Evolutionary conservation across 164 flowering plant species (phyloP).

Genomic region (Liriodendron chinense): DNA sequence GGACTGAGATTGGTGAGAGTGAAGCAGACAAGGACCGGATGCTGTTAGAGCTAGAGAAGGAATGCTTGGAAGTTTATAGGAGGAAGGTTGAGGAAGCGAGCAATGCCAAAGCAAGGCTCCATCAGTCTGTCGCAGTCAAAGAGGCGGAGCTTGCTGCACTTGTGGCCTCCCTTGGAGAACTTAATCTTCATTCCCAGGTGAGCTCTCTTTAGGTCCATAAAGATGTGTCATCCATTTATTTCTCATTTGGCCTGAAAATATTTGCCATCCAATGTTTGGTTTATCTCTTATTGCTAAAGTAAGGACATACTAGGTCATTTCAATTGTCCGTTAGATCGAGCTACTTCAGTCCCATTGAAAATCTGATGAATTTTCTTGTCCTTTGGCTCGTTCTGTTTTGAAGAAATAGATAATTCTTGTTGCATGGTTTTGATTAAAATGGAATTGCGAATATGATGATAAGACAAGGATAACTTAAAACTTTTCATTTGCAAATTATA

Average conservation of each 20-base stretch:
- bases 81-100: slow-evolving; percentile 89
- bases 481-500: not conserved
- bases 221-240: not conserved
- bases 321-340: not conserved
- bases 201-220: not conserved
- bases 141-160: slow-evolving; percentile 90
- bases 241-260: not conserved
- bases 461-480: not conserved
- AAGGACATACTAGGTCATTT: not conserved
- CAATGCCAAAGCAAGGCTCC: slow-evolving; percentile 70
- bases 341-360: not conserved
- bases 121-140: slow-evolving; percentile 74
- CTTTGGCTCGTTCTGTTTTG: not conserved
- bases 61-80: slow-evolving; percentile 74
- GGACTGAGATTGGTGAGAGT: slow-evolving; percentile 88
- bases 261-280: not conserved
- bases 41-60: slow-evolving; percentile 78
- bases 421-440: no score
- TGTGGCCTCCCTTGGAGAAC: slow-evolving; percentile 82
- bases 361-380: not conserved
- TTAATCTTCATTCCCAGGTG: slow-evolving; percentile 58
- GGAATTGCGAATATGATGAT: not conserved
- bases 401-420: no score
- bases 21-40: slow-evolving; percentile 76
- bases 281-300: not conserved